Evolutionary conservation across 257 asterid species (phyloP).

Genomic region (Lycium ferocissimum): DNA sequence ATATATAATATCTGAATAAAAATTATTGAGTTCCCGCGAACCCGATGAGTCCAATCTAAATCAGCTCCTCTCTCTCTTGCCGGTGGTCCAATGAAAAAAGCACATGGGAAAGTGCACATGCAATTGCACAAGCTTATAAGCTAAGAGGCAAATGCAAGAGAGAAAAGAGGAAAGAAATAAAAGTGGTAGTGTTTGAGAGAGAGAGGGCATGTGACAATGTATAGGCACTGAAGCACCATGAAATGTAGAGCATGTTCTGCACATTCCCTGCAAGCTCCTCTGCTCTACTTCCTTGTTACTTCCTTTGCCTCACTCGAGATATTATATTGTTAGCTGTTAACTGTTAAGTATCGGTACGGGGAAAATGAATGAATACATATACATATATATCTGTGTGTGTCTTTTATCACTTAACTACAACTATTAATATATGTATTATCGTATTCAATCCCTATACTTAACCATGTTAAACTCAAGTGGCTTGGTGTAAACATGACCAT

Average conservation of each 20-base stretch:
- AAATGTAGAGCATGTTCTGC: conserved; percentile 93
- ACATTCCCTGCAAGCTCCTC: conserved; percentile 85
- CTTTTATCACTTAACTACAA: too few species aligned
- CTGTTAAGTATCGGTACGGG: neutral
- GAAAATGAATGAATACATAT: neutral
- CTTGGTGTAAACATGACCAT: too few species aligned
- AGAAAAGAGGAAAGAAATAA: conserved; percentile 22
- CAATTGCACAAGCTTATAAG: conserved; percentile 35
- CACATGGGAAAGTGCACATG: conserved; percentile 18
- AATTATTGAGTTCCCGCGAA: neutral
- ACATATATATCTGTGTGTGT: too few species aligned
- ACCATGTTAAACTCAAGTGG: too few species aligned
- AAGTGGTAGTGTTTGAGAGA: conserved; percentile 37
- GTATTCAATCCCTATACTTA: too few species aligned
- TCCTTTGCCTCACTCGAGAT: neutral
- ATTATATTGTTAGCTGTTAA: neutral
- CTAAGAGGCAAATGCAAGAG: conserved; percentile 25
- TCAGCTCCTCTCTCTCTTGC: neutral
- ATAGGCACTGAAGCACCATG: conserved; percentile 73
- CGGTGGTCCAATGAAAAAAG: neutral
- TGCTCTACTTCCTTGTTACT: conserved; percentile 23
- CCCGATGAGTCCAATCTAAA: neutral
- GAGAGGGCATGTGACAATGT: conserved; percentile 64
- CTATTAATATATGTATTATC: too few species aligned
- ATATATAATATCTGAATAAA: too few species aligned